Base-by-base conservation (phyloP, 495 filamentous ascomycete genomes). In the Penicillium mononematosum region DNA sequence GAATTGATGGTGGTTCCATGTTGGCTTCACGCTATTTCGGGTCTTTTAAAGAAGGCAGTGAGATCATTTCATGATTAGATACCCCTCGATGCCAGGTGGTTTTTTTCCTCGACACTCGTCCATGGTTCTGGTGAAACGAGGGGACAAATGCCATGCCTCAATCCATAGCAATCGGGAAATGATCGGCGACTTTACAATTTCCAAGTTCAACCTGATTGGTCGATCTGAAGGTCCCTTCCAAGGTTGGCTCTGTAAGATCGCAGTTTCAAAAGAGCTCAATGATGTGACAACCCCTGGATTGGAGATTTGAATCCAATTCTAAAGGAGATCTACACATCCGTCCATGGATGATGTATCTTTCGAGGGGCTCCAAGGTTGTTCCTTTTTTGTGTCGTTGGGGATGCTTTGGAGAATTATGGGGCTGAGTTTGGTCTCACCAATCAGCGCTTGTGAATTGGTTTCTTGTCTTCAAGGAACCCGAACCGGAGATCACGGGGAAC, bases 1-100 rank as follows among this genome's bases (percentile, higher is more conserved):
- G 55, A 39, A 64, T 67, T 17, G 53, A 57, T n/a, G 64, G 58
- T 5, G 56, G 47, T 19, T 67, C 61, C 64, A 67, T 25, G 0
- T 25, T 4, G 24, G 24, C 24, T 5, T 25, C 5, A 6, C 24
- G 24, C 24, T 51, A 39, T 39, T 38, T 44, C 17, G n/a, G 16
- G 24, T n/a, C 25, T 44, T 55, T 63, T 60, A 58, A 60, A 32
- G 41, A 38, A 34, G 9, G 11, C 16, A 14, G 45, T 29, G 48
- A 31, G 38, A 41, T 45, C 47, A 43, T 19, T 19, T 43, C 20
- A 14, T 17, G 5, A 29, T 29, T 20, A 27, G 34, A 51, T 51
- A 27, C 1, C 12, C 45, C 25, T 52, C 32, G 29, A 52, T 45
- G 39, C 17, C 52, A 16, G 45, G 53, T 50, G 25, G 47, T 19